Conservation (phyloP, 2,329 filamentous ascomycete genomes). For the Eutypa lata region DNA sequence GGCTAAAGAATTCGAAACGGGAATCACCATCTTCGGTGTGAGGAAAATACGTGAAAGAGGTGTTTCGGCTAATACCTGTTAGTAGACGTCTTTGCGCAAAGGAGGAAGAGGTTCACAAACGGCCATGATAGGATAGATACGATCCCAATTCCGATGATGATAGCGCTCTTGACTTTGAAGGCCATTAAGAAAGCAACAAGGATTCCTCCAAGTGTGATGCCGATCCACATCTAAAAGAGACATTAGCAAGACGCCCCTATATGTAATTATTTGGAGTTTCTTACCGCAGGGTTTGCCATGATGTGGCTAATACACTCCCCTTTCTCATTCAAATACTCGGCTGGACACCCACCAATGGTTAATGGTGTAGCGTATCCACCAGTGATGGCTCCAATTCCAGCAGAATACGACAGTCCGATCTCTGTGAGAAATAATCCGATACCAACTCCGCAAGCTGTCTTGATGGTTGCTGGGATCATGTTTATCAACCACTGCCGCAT, state of each 20-base stretch:
- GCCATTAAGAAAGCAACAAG: constrained; percentile 79
- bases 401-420: constrained; percentile 69
- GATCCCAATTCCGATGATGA: constrained; percentile 68
- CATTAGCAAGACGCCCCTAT: not conserved
- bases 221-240: constrained; percentile 70
- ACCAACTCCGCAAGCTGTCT: constrained; percentile 63
- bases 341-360: constrained; percentile 70
- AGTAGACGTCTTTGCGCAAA: constrained; percentile 5
- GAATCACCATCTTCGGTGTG: constrained; percentile 60
- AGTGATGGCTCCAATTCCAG: constrained; percentile 79
- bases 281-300: constrained; percentile 72
- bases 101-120: constrained; percentile 35
- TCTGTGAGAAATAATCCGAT: constrained; percentile 64
- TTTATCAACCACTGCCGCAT: constrained; percentile 72
- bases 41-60: constrained; percentile 71
- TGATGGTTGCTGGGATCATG: constrained; percentile 62
- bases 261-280: constrained; percentile 6
- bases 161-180: constrained; percentile 71
- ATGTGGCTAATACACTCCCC: constrained; percentile 57
- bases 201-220: constrained; percentile 76
- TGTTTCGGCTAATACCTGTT: constrained; percentile 49
- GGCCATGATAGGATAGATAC: constrained; percentile 76
- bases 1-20: constrained; percentile 69
- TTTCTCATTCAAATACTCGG: constrained; percentile 47
- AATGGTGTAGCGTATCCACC: constrained; percentile 69